These are phyloP conservation scores for Epichloe aotearoae DNA, from an alignment of 2,329 filamentous ascomycete species.

Conservation along the genomic window DNA sequence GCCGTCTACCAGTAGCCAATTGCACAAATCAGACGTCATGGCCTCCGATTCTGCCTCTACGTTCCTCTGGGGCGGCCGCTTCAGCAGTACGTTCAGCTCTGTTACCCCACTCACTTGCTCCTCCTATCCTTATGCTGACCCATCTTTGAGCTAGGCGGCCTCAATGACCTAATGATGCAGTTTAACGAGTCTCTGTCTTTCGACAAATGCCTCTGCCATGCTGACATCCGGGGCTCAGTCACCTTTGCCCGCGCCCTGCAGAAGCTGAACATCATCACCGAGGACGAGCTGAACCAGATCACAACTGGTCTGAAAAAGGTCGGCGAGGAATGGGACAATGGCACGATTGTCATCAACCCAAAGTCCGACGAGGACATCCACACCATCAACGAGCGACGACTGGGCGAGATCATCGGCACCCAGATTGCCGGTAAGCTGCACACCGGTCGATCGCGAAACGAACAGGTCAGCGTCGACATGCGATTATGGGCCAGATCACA, in stretches of 20 bases:
- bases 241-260: conserved; percentile 53
- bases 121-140: not conserved
- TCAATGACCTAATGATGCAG: conserved; percentile 11
- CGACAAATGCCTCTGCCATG: conserved; percentile 50
- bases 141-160: not conserved
- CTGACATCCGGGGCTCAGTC: conserved; percentile 52
- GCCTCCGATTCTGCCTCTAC: not conserved
- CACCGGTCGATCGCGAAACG: conserved; percentile 56
- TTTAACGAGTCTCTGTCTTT: conserved; percentile 59
- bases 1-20: not conserved
- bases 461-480: conserved; percentile 64
- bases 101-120: not conserved
- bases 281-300: not conserved
- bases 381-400: conserved; percentile 41
- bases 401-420: conserved; percentile 55
- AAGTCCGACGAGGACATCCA: conserved; percentile 25
- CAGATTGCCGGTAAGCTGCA: conserved; percentile 41
- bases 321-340: conserved; percentile 14
- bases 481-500: conserved; percentile 42
- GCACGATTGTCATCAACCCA: conserved; percentile 14
- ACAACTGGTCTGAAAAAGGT: not conserved
- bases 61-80: conserved; percentile 1
- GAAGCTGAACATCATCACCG: conserved; percentile 46
- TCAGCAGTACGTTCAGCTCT: not conserved
- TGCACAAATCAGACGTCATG: not conserved